phyloP scores from a whole-genome alignment of 2,329 filamentous ascomycete genomes.

The Aspergillus tanneri region DNA sequence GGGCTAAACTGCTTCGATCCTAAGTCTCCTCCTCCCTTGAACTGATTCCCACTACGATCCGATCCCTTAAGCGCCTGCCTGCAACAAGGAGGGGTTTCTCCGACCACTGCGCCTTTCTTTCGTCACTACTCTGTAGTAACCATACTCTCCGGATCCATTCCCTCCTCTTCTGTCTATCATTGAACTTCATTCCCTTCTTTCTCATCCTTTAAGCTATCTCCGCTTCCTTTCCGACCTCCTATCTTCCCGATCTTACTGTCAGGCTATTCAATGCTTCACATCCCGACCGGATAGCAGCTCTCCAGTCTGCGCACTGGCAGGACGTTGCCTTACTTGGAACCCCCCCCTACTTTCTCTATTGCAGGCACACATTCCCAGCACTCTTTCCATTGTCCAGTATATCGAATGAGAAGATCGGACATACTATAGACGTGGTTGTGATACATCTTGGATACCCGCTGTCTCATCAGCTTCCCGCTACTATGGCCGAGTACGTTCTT shows the following conservation, averaged over 20 bases:
- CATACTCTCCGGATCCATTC: no score
- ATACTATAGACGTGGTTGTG: conserved; percentile 18
- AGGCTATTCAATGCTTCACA: conserved; percentile 18
- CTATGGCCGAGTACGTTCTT: conserved; percentile 42
- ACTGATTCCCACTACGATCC: not conserved
- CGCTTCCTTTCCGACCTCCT: conserved; percentile 8
- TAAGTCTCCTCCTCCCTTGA: not conserved
- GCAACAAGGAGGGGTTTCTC: conserved; percentile 9
- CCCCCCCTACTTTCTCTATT: conserved; percentile 11
- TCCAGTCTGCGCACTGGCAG: conserved; percentile 27
- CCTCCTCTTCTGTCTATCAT: conserved; percentile 10
- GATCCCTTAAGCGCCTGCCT: conserved; percentile 3
- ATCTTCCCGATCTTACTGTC: conserved; percentile 6
- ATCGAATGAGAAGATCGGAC: conserved; percentile 19
- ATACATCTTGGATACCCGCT: conserved; percentile 21
- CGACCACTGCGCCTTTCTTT: conserved; percentile 5
- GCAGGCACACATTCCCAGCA: conserved; percentile 21
- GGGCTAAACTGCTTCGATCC: conserved; percentile 3
- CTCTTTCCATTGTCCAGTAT: conserved; percentile 12
- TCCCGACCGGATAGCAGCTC: conserved; percentile 18
- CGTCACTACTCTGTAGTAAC: conserved; percentile 4
- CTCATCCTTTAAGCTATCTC: conserved; percentile 4
- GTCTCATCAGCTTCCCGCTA: conserved; percentile 19
- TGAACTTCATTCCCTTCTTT: conserved; percentile 6
- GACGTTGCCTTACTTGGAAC: conserved; percentile 16